These are phyloP conservation scores for Stagonosporopsis rhizophila DNA, from an alignment of 2,329 filamentous ascomycete species.

Conservation along the genomic window DNA sequence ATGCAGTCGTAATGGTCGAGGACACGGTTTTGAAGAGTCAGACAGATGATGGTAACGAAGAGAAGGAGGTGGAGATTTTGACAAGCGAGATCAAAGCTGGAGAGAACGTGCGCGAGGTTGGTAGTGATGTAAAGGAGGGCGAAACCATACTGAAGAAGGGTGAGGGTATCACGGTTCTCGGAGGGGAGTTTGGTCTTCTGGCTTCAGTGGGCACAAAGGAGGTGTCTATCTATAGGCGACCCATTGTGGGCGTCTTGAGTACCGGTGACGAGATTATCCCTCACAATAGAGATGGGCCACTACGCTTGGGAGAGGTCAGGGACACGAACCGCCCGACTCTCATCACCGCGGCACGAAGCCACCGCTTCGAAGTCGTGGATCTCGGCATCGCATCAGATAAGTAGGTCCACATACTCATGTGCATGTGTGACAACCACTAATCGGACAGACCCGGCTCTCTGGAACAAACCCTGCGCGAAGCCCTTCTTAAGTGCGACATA, in stretches of 20 bases:
- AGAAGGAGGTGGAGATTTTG: conserved; percentile 86
- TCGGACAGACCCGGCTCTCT: conserved; percentile 68
- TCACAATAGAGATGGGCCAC: conserved; percentile 66
- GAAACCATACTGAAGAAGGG: conserved; percentile 76
- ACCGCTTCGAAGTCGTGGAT: conserved; percentile 81
- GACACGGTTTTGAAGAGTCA: conserved; percentile 79
- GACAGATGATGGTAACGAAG: conserved; percentile 82
- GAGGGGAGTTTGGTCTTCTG: conserved; percentile 89
- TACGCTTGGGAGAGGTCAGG: conserved; percentile 83
- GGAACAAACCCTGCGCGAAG: conserved; percentile 77
- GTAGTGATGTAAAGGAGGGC: conserved; percentile 80
- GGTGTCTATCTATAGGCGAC: conserved; percentile 76
- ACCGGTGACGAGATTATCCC: conserved; percentile 94
- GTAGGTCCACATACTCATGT: conserved; percentile 37
- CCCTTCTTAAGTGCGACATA: conserved; percentile 76
- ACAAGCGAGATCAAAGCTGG: conserved; percentile 75
- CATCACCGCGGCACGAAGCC: conserved; percentile 75
- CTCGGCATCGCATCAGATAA: conserved; percentile 83
- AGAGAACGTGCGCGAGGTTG: conserved; percentile 90
- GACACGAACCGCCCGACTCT: conserved; percentile 93
- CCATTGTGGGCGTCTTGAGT: conserved; percentile 84
- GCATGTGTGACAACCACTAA: conserved; percentile 23
- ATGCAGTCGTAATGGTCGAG: conserved; percentile 95
- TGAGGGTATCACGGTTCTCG: conserved; percentile 82
- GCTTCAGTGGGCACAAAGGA: conserved; percentile 80